These are phyloP conservation scores for Marasmius tenuissimus DNA, from an alignment of 1,284 basidiomycete genomes.

Conservation along the genomic window DNA sequence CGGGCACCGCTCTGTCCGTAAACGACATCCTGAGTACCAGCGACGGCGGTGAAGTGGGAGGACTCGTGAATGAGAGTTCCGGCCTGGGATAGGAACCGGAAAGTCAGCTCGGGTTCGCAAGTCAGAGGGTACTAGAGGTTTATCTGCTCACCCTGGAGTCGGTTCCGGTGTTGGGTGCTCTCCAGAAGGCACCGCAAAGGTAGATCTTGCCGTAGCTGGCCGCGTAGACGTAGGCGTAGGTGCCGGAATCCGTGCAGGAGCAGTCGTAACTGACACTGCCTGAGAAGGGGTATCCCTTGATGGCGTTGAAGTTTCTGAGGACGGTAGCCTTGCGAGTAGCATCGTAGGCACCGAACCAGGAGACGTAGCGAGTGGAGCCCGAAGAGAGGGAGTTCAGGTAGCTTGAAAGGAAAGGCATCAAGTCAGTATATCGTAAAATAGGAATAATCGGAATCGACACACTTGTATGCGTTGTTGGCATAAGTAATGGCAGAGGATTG, in stretches of 20 bases:
- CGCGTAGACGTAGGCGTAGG: constrained; percentile 48
- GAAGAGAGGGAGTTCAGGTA: constrained; percentile 36
- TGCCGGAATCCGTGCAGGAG: constrained; percentile 38
- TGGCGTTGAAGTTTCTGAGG: constrained; percentile 36
- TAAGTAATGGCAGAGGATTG: constrained; percentile 40
- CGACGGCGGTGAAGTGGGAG: constrained; percentile 47
- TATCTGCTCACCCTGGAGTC: constrained; percentile 41
- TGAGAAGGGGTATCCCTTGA: constrained; percentile 33
- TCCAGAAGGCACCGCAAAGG: constrained; percentile 51
- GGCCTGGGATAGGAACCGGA: constrained; percentile 31
- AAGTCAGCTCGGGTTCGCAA: background rate
- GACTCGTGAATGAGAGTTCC: constrained; percentile 43
- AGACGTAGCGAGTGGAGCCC: constrained; percentile 39
- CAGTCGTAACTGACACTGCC: constrained; percentile 40
- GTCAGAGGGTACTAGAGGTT: background rate
- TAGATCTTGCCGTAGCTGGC: constrained; percentile 39
- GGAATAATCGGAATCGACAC: constrained; percentile 1
- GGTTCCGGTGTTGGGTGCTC: constrained; percentile 43
- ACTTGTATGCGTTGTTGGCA: constrained; percentile 32
- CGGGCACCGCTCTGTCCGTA: constrained; percentile 44
- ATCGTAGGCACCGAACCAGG: constrained; percentile 53
- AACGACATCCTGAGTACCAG: constrained; percentile 43
- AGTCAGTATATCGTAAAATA: background rate
- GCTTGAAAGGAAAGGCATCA: constrained; percentile 2
- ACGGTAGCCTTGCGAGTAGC: constrained; percentile 37